These are phyloP conservation scores for Fusarium sp. DNA, from an alignment of 2,329 filamentous ascomycete species.

Conservation along the genomic window DNA sequence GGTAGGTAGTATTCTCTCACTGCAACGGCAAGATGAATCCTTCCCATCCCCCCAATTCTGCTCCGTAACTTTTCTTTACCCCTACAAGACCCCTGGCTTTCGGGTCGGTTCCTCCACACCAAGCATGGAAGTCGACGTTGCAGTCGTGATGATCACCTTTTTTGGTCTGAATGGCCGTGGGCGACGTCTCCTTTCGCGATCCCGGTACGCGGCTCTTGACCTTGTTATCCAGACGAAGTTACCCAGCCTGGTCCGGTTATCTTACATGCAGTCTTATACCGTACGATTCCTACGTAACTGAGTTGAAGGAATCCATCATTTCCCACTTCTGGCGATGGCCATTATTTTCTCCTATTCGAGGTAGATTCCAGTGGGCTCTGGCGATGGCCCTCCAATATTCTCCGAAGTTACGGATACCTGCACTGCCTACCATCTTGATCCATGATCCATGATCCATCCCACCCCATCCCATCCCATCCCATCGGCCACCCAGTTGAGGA, in stretches of 20 bases:
- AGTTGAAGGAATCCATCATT: background rate
- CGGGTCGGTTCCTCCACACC: slow-evolving; percentile 24
- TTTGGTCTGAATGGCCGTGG: slow-evolving; percentile 6
- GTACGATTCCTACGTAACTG: background rate
- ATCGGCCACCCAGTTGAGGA: background rate
- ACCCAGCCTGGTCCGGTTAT: background rate
- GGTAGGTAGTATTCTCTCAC: slow-evolving; percentile 1
- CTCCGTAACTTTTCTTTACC: background rate
- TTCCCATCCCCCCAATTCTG: background rate
- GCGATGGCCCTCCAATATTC: background rate
- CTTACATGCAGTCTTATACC: background rate
- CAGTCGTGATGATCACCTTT: slow-evolving; percentile 19
- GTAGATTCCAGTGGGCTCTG: background rate
- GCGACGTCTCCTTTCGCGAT: slow-evolving; percentile 14
- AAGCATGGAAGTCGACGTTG: slow-evolving; percentile 11
- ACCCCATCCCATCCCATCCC: background rate
- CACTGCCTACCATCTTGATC: background rate
- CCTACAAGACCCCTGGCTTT: slow-evolving; percentile 5
- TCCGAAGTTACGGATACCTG: background rate
- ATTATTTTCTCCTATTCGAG: slow-evolving; percentile 24
- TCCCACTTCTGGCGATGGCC: background rate
- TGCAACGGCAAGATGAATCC: background rate
- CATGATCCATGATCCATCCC: background rate
- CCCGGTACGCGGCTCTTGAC: slow-evolving; percentile 8
- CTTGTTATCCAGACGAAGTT: background rate